Percentiles rank a stretch among this genome's conserved stretches.
Conservation (phyloP, 495 filamentous ascomycete genomes). For the Trichoderma parareesei region DNA sequence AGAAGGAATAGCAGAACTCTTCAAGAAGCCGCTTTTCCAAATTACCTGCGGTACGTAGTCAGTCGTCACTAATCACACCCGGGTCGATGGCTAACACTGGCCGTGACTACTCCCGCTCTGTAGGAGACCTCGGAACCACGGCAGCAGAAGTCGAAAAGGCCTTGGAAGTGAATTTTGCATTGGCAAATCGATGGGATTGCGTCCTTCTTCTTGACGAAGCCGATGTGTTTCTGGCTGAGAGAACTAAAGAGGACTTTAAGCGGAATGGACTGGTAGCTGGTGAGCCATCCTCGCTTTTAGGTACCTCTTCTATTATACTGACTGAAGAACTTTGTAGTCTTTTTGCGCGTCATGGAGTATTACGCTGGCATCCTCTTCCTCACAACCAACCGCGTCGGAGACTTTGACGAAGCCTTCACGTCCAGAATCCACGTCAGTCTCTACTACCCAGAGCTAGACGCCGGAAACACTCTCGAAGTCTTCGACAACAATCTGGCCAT, state of each 20-base stretch:
- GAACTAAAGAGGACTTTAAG: constrained; percentile 23
- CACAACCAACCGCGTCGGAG: constrained; percentile 46
- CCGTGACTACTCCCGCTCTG: constrained; percentile 20
- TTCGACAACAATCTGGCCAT: constrained; percentile 4
- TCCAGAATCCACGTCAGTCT: constrained; percentile 37
- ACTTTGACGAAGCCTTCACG: constrained; percentile 48
- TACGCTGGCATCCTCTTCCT: constrained; percentile 51
- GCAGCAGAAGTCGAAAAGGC: constrained; percentile 30
- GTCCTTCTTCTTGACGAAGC: constrained; percentile 35
- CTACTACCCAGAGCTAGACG: constrained; percentile 13
- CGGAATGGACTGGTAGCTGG: constrained; percentile 32
- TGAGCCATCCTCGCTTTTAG: constrained; percentile 5
- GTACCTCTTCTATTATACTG: too few species aligned
- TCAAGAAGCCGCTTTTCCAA: constrained; percentile 18
- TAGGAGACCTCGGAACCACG: constrained; percentile 37
- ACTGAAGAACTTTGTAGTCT: too few species aligned
- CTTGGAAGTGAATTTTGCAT: constrained; percentile 30
- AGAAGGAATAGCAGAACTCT: constrained; percentile 20
- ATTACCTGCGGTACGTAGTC: constrained; percentile 21
- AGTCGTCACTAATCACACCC: too few species aligned
- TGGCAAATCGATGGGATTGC: constrained; percentile 30
- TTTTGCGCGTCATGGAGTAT: constrained; percentile 53
- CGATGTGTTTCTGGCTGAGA: constrained; percentile 38
- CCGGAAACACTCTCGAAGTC: constrained; percentile 8
- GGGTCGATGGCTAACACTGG: constrained; percentile 32